These are phyloP conservation scores for Lathyrus oleraceus DNA, from an alignment of 306 rosid species.

Conservation along the genomic window DNA sequence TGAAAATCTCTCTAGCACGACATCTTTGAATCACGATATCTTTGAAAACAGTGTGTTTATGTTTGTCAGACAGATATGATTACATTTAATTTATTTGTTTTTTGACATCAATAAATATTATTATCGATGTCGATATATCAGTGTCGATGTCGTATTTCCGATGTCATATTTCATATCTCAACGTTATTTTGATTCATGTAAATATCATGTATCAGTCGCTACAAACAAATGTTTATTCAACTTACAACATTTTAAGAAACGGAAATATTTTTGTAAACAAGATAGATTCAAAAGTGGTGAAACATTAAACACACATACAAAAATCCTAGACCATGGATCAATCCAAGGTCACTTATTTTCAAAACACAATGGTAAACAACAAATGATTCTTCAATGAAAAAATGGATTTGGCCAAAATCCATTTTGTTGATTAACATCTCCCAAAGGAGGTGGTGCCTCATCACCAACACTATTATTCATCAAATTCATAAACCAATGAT, in stretches of 20 bases:
- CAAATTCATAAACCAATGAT: slow-evolving; percentile 44
- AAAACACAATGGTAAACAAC: slow-evolving; percentile 7
- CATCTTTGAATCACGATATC: too few species aligned
- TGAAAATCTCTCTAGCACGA: too few species aligned
- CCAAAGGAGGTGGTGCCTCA: slow-evolving; percentile 33
- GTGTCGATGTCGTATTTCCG: too few species aligned
- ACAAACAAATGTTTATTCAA: slow-evolving; percentile 18
- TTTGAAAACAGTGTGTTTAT: too few species aligned
- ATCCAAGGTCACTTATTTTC: slow-evolving; percentile 31
- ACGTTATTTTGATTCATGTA: too few species aligned
- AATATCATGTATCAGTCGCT: too few species aligned
- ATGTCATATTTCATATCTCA: too few species aligned
- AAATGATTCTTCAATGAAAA: slow-evolving; percentile 34
- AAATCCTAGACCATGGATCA: slow-evolving; percentile 1
- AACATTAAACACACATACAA: slow-evolving; percentile 19
- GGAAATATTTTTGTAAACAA: background rate
- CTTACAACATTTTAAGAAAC: background rate
- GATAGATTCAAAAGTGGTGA: background rate
- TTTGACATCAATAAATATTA: too few species aligned
- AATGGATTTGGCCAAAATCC: slow-evolving; percentile 41
- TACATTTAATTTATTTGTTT: too few species aligned
- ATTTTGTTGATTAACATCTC: slow-evolving; percentile 34
- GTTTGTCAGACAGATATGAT: too few species aligned
- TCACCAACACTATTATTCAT: slow-evolving; percentile 37
- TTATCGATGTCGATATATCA: too few species aligned